Conservation (phyloP, 768 basidiomycete genomes). For the Mrakia blollopis region DNA sequence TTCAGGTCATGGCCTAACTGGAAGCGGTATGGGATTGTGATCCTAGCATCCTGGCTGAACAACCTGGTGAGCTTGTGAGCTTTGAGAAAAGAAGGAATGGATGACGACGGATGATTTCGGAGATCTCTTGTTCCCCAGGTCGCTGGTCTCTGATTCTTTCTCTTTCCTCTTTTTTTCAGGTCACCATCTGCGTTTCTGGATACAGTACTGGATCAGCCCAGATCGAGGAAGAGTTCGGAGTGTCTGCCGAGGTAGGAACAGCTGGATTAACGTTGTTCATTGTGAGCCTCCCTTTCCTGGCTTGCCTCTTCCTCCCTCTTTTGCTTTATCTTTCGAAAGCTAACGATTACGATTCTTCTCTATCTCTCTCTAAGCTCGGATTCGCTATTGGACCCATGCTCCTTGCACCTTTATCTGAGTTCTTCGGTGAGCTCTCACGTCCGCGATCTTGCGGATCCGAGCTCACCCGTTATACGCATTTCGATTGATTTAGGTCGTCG, state of each 20-base stretch:
- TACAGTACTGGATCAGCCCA: neutral
- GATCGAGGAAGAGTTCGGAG: neutral
- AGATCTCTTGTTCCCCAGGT: no score
- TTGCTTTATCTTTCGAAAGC: neutral
- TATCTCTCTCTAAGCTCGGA: neutral
- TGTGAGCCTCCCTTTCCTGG: neutral
- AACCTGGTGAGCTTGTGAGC: neutral
- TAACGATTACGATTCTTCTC: neutral
- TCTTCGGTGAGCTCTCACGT: neutral
- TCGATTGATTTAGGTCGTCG: neutral
- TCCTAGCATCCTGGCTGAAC: neutral
- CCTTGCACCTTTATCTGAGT: neutral
- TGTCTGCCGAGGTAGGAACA: neutral
- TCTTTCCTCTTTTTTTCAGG: neutral
- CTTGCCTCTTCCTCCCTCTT: neutral
- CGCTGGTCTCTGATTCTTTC: neutral
- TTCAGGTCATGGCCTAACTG: neutral
- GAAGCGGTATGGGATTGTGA: neutral
- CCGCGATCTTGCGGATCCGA: neutral
- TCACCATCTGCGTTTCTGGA: neutral
- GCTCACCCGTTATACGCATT: neutral
- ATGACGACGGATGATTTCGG: no score
- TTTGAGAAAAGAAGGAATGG: neutral
- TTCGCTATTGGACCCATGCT: neutral
- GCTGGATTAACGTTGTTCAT: neutral